Evolutionary conservation across 768 basidiomycete genomes (phyloP).

Genomic region (Leucogyrophana mollusca): DNA sequence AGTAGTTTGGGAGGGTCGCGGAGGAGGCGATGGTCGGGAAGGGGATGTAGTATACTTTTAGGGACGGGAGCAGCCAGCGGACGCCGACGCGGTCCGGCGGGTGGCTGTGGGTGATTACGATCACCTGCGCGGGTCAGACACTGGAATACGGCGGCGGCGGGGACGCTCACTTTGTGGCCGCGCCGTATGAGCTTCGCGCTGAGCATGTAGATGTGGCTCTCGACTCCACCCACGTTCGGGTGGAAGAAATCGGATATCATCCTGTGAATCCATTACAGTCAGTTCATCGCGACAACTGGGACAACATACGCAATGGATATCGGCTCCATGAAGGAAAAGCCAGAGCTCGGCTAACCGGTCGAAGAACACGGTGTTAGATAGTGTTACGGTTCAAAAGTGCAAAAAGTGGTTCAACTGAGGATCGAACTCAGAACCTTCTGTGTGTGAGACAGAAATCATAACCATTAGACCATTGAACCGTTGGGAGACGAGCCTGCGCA

Average conservation of each 20-base stretch:
- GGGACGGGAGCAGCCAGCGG: slow-evolving; percentile 80
- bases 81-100: slow-evolving; percentile 83
- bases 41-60: slow-evolving; percentile 96
- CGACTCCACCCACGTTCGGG: slow-evolving; percentile 92
- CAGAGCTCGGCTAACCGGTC: no score
- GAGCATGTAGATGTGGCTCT: slow-evolving; percentile 94
- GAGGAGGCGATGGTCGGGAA: slow-evolving; percentile 86
- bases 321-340: no score
- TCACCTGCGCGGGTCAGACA: slow-evolving; percentile 53
- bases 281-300: neutral
- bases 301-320: slow-evolving; percentile 29
- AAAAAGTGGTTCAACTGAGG: slow-evolving; percentile 33
- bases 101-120: slow-evolving; percentile 93
- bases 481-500: no score
- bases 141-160: neutral
- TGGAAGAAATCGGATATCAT: slow-evolving; percentile 98
- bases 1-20: slow-evolving; percentile 92
- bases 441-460: slow-evolving; percentile 39
- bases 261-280: slow-evolving; percentile 36
- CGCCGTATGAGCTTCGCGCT: slow-evolving; percentile 75
- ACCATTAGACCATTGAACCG: slow-evolving; percentile 36
- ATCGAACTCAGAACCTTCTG: slow-evolving; percentile 37
- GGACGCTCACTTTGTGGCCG: slow-evolving; percentile 73
- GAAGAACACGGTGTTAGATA: no score
- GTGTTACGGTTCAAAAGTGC: no score